Evolutionary conservation across 129 eudicot species (phyloP).

Genomic region (Helianthus tuberosus): DNA sequence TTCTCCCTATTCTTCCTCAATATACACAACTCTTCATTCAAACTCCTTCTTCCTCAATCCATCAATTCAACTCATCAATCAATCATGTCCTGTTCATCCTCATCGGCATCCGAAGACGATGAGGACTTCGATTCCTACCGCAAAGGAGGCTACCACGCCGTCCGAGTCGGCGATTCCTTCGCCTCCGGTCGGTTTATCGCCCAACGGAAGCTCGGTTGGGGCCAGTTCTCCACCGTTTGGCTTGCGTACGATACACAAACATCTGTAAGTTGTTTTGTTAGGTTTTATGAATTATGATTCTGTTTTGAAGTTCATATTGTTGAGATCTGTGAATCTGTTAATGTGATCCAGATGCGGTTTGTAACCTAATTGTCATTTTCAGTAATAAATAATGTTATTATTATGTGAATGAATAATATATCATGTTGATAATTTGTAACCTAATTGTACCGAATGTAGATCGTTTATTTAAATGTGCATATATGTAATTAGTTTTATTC

Average conservation of each 20-base stretch:
- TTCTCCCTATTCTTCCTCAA: constrained; percentile 27
- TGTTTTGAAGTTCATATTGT: constrained; percentile 16
- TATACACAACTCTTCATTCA: background rate
- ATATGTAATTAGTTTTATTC: background rate
- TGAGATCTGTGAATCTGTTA: constrained; percentile 27
- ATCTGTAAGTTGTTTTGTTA: constrained; percentile 47
- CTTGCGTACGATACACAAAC: constrained; percentile 85
- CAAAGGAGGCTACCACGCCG: constrained; percentile 98
- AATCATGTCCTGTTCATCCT: constrained; percentile 80
- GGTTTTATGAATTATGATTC: background rate
- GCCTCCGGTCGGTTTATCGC: constrained; percentile 79
- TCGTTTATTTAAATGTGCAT: constrained; percentile 12
- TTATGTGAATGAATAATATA: background rate
- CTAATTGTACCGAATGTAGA: constrained; percentile 28
- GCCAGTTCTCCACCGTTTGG: constrained; percentile 99
- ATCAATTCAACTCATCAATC: background rate
- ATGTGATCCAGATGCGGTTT: constrained; percentile 24
- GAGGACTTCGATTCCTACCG: constrained; percentile 90
- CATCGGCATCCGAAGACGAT: constrained; percentile 89
- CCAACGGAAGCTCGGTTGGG: constrained; percentile 99
- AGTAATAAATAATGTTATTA: constrained; percentile 5
- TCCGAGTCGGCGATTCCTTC: constrained; percentile 85
- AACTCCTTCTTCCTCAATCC: constrained; percentile 6
- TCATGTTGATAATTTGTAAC: background rate
- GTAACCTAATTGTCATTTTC: constrained; percentile 23